Conservation (phyloP, 2,329 filamentous ascomycete genomes). For the Aspergillus quadrilineatus region DNA sequence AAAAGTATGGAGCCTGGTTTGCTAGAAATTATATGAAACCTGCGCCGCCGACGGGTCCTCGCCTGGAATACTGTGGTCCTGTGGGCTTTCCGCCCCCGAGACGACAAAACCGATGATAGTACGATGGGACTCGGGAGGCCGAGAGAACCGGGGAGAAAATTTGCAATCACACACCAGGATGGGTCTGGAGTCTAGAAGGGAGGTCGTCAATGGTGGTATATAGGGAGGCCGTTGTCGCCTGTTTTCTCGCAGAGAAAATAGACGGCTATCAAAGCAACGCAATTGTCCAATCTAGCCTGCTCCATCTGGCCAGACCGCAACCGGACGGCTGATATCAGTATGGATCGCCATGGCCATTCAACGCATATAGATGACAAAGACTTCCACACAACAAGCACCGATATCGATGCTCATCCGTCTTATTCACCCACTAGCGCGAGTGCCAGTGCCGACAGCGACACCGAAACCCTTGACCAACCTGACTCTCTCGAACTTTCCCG, state of each 20-base stretch:
- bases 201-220: background rate
- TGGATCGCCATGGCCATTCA: slow-evolving; percentile 4
- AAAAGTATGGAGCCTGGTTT: slow-evolving; percentile 16
- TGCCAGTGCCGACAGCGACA: slow-evolving; percentile 14
- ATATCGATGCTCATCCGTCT: background rate
- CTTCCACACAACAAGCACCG: slow-evolving; percentile 7
- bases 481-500: slow-evolving; percentile 23
- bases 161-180: background rate
- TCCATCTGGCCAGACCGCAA: too few species aligned
- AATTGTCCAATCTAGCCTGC: background rate
- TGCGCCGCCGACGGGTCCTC: background rate
- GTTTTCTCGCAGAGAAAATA: slow-evolving; percentile 1
- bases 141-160: slow-evolving; percentile 1
- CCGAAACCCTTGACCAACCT: slow-evolving; percentile 15
- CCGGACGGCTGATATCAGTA: background rate
- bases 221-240: background rate
- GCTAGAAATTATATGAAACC: background rate
- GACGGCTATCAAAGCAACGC: background rate
- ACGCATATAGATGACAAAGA: background rate
- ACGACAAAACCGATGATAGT: background rate
- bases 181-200: background rate
- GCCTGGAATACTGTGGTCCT: background rate
- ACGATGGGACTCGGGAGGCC: background rate
- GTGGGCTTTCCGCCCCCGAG: background rate
- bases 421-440: slow-evolving; percentile 8